phyloP scores from a whole-genome alignment of 257 asterid species.

The Solanum lignicaule region DNA sequence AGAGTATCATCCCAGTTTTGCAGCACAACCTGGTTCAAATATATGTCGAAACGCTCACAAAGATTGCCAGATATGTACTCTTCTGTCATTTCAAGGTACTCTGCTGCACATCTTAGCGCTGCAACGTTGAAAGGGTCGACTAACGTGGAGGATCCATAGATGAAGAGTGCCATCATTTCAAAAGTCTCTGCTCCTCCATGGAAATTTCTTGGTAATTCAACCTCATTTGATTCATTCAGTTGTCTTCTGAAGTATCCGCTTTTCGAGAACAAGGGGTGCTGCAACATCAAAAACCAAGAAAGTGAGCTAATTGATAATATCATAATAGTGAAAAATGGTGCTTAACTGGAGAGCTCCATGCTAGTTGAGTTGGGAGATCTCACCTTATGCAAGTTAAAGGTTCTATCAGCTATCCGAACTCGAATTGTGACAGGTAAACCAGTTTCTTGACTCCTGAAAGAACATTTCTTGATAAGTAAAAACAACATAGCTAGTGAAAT shows the following conservation, averaged over 20 bases:
- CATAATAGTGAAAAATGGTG: background rate
- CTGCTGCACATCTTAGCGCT: slow-evolving; percentile 62
- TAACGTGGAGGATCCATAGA: slow-evolving; percentile 55
- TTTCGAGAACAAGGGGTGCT: slow-evolving; percentile 43
- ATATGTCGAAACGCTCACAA: slow-evolving; percentile 54
- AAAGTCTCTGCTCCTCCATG: slow-evolving; percentile 68
- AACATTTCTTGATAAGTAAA: background rate
- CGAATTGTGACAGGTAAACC: slow-evolving; percentile 52
- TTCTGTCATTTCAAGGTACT: slow-evolving; percentile 49
- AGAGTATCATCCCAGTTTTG: slow-evolving; percentile 65
- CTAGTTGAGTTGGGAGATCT: background rate
- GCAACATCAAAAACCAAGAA: slow-evolving; percentile 4
- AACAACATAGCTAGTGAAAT: background rate
- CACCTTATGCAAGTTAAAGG: slow-evolving; percentile 67
- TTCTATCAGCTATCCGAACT: slow-evolving; percentile 40
- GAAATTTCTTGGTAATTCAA: slow-evolving; percentile 38
- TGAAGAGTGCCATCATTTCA: slow-evolving; percentile 56
- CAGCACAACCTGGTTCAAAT: slow-evolving; percentile 61
- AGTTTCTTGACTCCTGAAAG: slow-evolving; percentile 61
- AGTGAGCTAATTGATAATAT: background rate
- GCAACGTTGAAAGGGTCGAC: slow-evolving; percentile 57
- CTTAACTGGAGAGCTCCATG: background rate
- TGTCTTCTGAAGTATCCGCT: slow-evolving; percentile 54
- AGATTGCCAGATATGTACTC: slow-evolving; percentile 37
- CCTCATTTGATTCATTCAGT: slow-evolving; percentile 41